A percentile compares a stretch with the other conserved stretches of the same genome.
These are phyloP conservation scores for Pythium utonaiense DNA, from an alignment of 352 stramenopile species.

Conservation along the genomic window DNA sequence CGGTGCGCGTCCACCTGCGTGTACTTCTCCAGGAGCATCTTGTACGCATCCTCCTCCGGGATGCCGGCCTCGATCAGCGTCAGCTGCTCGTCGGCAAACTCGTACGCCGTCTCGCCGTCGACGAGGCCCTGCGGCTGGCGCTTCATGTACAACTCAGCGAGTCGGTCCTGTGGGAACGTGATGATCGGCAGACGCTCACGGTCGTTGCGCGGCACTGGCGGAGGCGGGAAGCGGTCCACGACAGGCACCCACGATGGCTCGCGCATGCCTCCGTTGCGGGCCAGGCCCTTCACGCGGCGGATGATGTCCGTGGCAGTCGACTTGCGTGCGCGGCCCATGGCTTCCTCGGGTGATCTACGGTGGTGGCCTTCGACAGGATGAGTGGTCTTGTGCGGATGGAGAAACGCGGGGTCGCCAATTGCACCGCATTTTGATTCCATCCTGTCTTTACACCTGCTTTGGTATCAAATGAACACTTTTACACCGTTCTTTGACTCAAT, in stretches of 20 bases:
- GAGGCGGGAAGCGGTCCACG: slow-evolving; percentile 74
- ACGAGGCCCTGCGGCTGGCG: slow-evolving; percentile 56
- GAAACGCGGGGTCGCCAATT: background rate
- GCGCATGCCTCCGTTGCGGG: slow-evolving; percentile 77
- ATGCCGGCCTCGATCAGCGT: slow-evolving; percentile 83
- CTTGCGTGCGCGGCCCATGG: slow-evolving; percentile 76
- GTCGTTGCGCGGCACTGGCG: slow-evolving; percentile 67
- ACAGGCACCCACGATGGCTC: slow-evolving; percentile 64
- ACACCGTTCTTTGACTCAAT: background rate
- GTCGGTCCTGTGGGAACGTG: slow-evolving; percentile 81
- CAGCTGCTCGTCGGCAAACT: slow-evolving; percentile 84
- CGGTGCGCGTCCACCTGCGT: slow-evolving; percentile 74
- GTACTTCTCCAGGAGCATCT: slow-evolving; percentile 83
- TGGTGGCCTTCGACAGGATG: slow-evolving; percentile 7
- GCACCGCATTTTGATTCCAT: slow-evolving; percentile 5
- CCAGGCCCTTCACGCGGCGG: slow-evolving; percentile 70
- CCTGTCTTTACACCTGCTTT: background rate
- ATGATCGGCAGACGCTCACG: slow-evolving; percentile 73
- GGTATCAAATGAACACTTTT: background rate
- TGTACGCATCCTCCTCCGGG: slow-evolving; percentile 74
- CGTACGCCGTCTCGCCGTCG: slow-evolving; percentile 78
- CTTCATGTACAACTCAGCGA: slow-evolving; percentile 82
- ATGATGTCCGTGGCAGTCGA: slow-evolving; percentile 70
- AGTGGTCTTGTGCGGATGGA: slow-evolving; percentile 21
- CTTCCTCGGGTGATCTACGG: slow-evolving; percentile 12